Evolutionary conservation across 306 rosid genomes (phyloP), one percentile per base, ranked within the genome.

Genomic region (Bauhinia variegata): DNA sequence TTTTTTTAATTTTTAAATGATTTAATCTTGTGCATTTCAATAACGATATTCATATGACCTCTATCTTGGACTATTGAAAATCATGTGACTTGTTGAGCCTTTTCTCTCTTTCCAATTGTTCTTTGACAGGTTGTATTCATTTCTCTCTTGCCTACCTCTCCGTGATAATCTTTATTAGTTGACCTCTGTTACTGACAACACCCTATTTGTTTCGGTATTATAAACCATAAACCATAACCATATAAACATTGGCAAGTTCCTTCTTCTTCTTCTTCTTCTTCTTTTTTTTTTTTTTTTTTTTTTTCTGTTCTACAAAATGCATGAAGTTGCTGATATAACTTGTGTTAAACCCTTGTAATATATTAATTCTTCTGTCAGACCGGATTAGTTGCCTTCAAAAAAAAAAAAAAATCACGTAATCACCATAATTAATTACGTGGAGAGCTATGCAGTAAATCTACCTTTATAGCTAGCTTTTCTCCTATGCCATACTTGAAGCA

Each of bases 101-200:
- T n/a, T 31, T 57, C 74, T 51, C 67, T 70, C 58, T 64, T 49
- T 65, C 76, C 73, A 69, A 39, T 32, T 49, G 60, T 65, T 70
- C 67, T 71, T 84, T 82, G 68, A 71, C 86, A 76, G 82, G 44
- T 73, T 76, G 54, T 81, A n/a, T n/a, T 28, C 16, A 12, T 60
- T 14, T 28, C 54, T 59, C 15, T 38, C 52, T 57, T 62, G 10
- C 42, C 70, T 55, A 54, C 67, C 67, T 73, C 54, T 77, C 69
- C 79, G 73, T 75, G 81, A 80, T 75, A 57, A 68, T 80, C 62
- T 76, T 75, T 73, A 82, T 63, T 78, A 61, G 85, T 80, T 82
- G 86, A 85, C 87, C 88, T n/a, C n/a, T 65, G 75, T 66, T 65
- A 59, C 85, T 75, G 74, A 84, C 55, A 64, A 50, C 52, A 60